Percentiles rank a stretch among this genome's conserved stretches.
Conservation (phyloP, 345 rosid species). For the Mangifera indica region DNA sequence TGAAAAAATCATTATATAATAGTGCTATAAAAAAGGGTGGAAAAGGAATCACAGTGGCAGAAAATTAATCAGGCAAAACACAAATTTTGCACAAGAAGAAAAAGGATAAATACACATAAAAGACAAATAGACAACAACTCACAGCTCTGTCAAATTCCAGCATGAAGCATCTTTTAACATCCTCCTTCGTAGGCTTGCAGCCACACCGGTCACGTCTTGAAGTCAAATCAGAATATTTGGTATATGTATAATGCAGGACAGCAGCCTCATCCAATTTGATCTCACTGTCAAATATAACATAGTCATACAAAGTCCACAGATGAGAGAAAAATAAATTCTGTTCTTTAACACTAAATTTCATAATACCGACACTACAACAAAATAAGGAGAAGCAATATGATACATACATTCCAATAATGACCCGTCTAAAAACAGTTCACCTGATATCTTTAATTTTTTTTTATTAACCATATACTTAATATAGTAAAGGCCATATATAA, state of each 20-base stretch:
- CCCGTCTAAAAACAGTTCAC: too few relatives aligned
- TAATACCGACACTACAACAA: background rate
- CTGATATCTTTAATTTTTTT: too few relatives aligned
- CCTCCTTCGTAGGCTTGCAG: slow-evolving; percentile 96
- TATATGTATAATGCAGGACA: slow-evolving; percentile 83
- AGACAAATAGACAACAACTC: slow-evolving; percentile 33
- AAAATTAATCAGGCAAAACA: slow-evolving; percentile 1
- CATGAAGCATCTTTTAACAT: slow-evolving; percentile 97
- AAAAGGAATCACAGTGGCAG: background rate
- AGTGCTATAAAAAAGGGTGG: too few relatives aligned
- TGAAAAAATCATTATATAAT: background rate
- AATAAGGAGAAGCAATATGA: background rate
- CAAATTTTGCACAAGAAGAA: background rate
- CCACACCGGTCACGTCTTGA: slow-evolving; percentile 98
- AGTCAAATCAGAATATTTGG: slow-evolving; percentile 89
- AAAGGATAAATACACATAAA: background rate
- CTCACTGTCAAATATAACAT: slow-evolving; percentile 47
- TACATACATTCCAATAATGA: background rate
- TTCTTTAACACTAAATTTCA: background rate
- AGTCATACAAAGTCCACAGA: slow-evolving; percentile 13
- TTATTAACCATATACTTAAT: too few relatives aligned
- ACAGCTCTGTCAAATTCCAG: slow-evolving; percentile 94
- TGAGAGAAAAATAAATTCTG: slow-evolving; percentile 2
- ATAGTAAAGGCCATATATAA: too few relatives aligned
- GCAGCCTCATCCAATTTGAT: slow-evolving; percentile 85